Conservation (phyloP, 2,329 filamentous ascomycete genomes). For the Cercospora zeina region DNA sequence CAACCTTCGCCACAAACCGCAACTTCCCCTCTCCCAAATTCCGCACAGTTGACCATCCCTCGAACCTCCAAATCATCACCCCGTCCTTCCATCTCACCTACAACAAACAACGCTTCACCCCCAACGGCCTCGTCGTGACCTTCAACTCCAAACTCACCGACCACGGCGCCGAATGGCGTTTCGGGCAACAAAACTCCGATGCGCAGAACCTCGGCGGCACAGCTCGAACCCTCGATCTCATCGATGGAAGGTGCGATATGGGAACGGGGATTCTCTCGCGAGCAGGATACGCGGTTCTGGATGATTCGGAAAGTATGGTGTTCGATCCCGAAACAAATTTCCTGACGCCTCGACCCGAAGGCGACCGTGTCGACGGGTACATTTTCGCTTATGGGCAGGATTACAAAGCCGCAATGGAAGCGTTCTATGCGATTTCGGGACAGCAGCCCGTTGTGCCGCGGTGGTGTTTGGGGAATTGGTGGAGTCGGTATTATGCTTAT, state of each 20-base stretch:
- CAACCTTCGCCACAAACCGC: slow-evolving; percentile 61
- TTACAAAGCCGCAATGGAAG: slow-evolving; percentile 56
- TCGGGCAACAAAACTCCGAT: slow-evolving; percentile 47
- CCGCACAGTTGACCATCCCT: slow-evolving; percentile 49
- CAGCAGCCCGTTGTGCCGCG: slow-evolving; percentile 58
- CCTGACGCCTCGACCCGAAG: slow-evolving; percentile 51
- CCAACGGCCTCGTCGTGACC: slow-evolving; percentile 52
- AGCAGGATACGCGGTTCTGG: slow-evolving; percentile 54
- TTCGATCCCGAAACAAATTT: slow-evolving; percentile 55
- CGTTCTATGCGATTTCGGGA: slow-evolving; percentile 59
- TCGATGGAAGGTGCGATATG: slow-evolving; percentile 54
- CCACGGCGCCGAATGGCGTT: slow-evolving; percentile 53
- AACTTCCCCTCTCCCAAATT: slow-evolving; percentile 52
- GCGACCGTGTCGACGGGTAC: slow-evolving; percentile 59
- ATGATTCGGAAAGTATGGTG: slow-evolving; percentile 59
- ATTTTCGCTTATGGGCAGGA: slow-evolving; percentile 61
- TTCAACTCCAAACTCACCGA: slow-evolving; percentile 45
- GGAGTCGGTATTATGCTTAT: slow-evolving; percentile 64
- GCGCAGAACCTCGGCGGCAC: slow-evolving; percentile 51
- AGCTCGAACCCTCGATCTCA: slow-evolving; percentile 56
- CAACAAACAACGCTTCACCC: slow-evolving; percentile 58
- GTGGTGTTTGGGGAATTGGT: slow-evolving; percentile 65
- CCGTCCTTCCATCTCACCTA: slow-evolving; percentile 58
- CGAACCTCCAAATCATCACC: slow-evolving; percentile 58
- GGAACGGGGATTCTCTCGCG: slow-evolving; percentile 55